Conservation (phyloP, 805 yeast genomes). For the Wickerhamomyces chambardii region DNA sequence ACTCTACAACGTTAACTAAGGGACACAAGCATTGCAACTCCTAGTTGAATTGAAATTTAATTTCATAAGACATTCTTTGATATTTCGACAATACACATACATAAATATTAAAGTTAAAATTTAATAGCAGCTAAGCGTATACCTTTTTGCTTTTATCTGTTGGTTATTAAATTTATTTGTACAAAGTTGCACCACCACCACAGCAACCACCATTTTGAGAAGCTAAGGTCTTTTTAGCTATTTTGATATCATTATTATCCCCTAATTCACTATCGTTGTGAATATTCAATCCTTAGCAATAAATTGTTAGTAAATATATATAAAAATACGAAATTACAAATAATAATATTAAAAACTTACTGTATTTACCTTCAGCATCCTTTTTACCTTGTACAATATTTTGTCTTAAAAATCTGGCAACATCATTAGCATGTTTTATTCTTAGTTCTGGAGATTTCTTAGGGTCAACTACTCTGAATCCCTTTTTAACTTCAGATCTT, state of each 20-base stretch:
- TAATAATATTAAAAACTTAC: constrained; percentile 1
- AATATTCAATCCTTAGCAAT: constrained; percentile 51
- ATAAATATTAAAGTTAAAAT: too few relatives aligned
- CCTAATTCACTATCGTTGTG: constrained; percentile 84
- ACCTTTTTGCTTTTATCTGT: too few relatives aligned
- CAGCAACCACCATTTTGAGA: constrained; percentile 51
- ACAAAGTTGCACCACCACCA: constrained; percentile 31
- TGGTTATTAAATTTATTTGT: neutral
- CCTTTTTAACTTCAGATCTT: constrained; percentile 46
- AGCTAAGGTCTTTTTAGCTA: constrained; percentile 33
- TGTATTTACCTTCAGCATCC: constrained; percentile 32
- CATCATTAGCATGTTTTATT: constrained; percentile 52
- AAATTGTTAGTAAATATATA: constrained; percentile 13
- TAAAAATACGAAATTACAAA: neutral
- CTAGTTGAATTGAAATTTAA: too few relatives aligned
- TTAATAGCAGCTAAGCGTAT: too few relatives aligned
- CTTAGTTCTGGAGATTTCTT: constrained; percentile 38
- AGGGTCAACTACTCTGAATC: constrained; percentile 41
- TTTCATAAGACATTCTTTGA: too few relatives aligned
- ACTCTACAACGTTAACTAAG: too few relatives aligned
- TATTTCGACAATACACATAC: too few relatives aligned
- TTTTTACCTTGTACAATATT: constrained; percentile 85
- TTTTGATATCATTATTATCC: constrained; percentile 74
- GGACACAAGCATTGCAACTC: too few relatives aligned
- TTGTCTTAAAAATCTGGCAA: constrained; percentile 56